These are phyloP conservation scores for Scheffersomyces amazonensis DNA, from an alignment of 805 yeast genomes.

Conservation along the genomic window DNA sequence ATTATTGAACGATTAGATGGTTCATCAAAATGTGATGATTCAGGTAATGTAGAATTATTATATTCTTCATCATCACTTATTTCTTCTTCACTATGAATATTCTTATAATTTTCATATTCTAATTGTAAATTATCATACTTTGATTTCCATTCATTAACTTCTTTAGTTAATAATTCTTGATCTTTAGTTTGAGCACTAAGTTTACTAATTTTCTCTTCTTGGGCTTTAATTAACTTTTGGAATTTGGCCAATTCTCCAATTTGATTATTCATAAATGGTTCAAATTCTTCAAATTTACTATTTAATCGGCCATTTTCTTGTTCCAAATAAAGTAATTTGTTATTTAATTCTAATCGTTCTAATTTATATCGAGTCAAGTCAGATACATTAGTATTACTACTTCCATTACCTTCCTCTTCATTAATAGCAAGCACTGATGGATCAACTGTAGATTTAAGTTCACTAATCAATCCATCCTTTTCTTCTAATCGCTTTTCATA, in stretches of 20 bases:
- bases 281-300: constrained; percentile 43
- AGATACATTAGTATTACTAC: constrained; percentile 21
- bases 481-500: constrained; percentile 20
- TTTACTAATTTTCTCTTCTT: constrained; percentile 43
- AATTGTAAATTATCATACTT: constrained; percentile 42
- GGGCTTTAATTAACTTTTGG: constrained; percentile 53
- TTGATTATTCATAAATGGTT: constrained; percentile 52
- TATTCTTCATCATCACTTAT: constrained; percentile 25
- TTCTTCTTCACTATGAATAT: constrained; percentile 30
- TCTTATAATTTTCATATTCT: constrained; percentile 42
- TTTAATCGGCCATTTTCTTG: constrained; percentile 44
- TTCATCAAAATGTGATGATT: constrained; percentile 8
- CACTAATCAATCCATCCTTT: constrained; percentile 27
- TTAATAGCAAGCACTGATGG: constrained; percentile 21
- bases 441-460: constrained; percentile 25
- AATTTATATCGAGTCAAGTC: constrained; percentile 40
- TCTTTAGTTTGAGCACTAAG: constrained; percentile 40
- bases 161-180: constrained; percentile 43
- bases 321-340: constrained; percentile 42
- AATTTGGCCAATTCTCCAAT: constrained; percentile 50
- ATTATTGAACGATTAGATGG: constrained; percentile 18
- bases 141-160: constrained; percentile 45
- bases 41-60: constrained; percentile 1
- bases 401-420: constrained; percentile 8
- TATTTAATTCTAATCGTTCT: constrained; percentile 41